Evolutionary conservation across 2,329 filamentous ascomycete genomes (phyloP).

Genomic region (Macrophomina pseudophaseolina): DNA sequence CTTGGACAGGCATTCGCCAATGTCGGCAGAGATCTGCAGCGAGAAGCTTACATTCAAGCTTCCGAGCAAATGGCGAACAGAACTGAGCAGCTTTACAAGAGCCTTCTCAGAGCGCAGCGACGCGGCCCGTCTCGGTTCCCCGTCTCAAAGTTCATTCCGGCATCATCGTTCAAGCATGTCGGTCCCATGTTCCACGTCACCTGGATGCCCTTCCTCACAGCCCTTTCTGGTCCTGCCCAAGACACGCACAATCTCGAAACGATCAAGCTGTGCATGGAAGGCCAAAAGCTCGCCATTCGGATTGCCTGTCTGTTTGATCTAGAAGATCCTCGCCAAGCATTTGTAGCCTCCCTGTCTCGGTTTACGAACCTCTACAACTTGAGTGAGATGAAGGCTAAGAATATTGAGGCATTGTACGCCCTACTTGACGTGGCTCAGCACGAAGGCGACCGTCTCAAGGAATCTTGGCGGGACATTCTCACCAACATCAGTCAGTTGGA

Average conservation of each 20-base stretch:
- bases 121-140: constrained; percentile 74
- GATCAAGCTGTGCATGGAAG: constrained; percentile 90
- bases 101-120: constrained; percentile 85
- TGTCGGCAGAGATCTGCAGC: constrained; percentile 86
- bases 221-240: constrained; percentile 89
- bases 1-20: constrained; percentile 90
- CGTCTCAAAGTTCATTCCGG: constrained; percentile 80
- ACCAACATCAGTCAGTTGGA: constrained; percentile 97
- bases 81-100: constrained; percentile 88
- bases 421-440: constrained; percentile 90
- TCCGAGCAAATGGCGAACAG: constrained; percentile 90
- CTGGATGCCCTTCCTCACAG: constrained; percentile 99
- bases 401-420: constrained; percentile 91
- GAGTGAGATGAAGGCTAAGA: constrained; percentile 93
- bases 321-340: constrained; percentile 90
- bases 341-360: constrained; percentile 89
- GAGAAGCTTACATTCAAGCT: constrained; percentile 92
- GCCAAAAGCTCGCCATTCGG: constrained; percentile 89
- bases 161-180: constrained; percentile 91
- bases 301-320: constrained; percentile 94
- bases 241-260: constrained; percentile 92
- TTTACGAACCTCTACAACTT: constrained; percentile 96
- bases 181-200: constrained; percentile 98
- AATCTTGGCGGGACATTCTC: constrained; percentile 94
- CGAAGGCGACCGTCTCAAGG: constrained; percentile 86